A percentile compares a stretch with the other conserved stretches of the same genome.
Evolutionary conservation across 371 early-diverging fungal genomes (phyloP).

Genomic region (Apophysomyces elegans): DNA sequence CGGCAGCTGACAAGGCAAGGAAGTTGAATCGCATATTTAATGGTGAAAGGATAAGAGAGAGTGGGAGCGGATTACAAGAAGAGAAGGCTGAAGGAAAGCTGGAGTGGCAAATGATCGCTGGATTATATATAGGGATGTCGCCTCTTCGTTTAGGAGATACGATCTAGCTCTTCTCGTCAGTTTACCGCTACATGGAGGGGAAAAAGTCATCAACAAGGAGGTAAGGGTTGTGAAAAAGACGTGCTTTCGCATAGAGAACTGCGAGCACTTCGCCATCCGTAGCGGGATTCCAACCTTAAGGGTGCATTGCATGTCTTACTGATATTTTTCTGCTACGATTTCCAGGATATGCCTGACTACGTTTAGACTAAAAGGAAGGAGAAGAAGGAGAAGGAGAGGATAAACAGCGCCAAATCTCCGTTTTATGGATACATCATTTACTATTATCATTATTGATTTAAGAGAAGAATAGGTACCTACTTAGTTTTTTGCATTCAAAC

Average conservation of each 20-base stretch:
- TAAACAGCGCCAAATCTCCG: too few relatives aligned
- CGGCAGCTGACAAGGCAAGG: conserved; percentile 19
- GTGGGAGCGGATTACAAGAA: background rate
- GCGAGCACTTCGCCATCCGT: too few relatives aligned
- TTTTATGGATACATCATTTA: too few relatives aligned
- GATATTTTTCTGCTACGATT: too few relatives aligned
- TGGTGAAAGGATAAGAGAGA: background rate
- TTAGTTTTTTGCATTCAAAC: too few relatives aligned
- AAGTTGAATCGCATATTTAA: conserved; percentile 18
- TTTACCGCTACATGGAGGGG: background rate
- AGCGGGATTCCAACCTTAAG: too few relatives aligned
- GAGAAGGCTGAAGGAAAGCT: background rate
- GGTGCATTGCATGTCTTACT: too few relatives aligned
- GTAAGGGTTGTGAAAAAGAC: conserved; percentile 2
- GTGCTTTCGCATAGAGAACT: background rate
- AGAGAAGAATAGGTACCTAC: too few relatives aligned
- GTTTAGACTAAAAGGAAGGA: too few relatives aligned
- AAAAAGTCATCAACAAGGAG: background rate
- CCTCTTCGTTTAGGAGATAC: background rate
- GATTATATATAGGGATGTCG: conserved; percentile 1
- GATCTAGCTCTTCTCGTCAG: conserved; percentile 1
- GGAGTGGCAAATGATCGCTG: background rate
- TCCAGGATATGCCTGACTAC: too few relatives aligned
- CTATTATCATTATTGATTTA: too few relatives aligned
- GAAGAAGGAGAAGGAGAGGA: too few relatives aligned